These are phyloP conservation scores for Aspergillus bombycis DNA, from an alignment of 2,329 filamentous ascomycete species.

Conservation along the genomic window DNA sequence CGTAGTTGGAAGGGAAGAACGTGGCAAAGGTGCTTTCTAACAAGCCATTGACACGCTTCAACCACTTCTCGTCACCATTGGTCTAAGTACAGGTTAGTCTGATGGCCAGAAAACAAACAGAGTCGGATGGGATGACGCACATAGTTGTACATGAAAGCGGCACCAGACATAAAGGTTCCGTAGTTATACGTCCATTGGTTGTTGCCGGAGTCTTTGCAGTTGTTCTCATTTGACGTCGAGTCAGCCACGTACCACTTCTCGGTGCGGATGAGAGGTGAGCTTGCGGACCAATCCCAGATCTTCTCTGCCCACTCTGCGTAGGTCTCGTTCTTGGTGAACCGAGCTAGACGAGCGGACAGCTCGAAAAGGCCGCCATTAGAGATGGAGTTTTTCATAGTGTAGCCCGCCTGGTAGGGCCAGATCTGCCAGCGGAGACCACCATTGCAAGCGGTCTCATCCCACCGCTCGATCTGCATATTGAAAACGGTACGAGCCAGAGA, in stretches of 20 bases:
- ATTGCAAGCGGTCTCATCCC: constrained; percentile 8
- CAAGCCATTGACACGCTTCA: constrained; percentile 57
- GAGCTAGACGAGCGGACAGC: constrained; percentile 65
- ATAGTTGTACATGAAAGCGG: constrained; percentile 56
- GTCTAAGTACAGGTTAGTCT: constrained; percentile 29
- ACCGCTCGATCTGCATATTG: constrained; percentile 44
- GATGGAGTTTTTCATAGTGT: constrained; percentile 57
- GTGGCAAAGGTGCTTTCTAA: constrained; percentile 47
- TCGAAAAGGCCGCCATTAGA: constrained; percentile 59
- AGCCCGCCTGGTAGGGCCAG: constrained; percentile 71
- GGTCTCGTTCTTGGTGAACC: constrained; percentile 74
- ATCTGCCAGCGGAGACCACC: constrained; percentile 54
- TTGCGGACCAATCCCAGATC: constrained; percentile 46
- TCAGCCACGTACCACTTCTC: constrained; percentile 14
- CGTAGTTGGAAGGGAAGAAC: constrained; percentile 53
- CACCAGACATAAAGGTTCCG: constrained; percentile 56
- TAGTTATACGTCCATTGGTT: constrained; percentile 59
- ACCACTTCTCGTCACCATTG: constrained; percentile 53
- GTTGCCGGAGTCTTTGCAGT: constrained; percentile 54
- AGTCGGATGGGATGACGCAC: constrained; percentile 26
- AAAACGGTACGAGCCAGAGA: constrained; percentile 13
- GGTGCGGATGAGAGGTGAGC: constrained; percentile 50
- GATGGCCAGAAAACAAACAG: constrained; percentile 13
- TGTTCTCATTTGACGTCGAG: constrained; percentile 24
- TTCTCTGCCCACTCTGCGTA: constrained; percentile 73